Evolutionary conservation across 2,329 filamentous ascomycete genomes (phyloP), one percentile per base, ranked within the genome.

Genomic region (Sarocladium strictum): DNA sequence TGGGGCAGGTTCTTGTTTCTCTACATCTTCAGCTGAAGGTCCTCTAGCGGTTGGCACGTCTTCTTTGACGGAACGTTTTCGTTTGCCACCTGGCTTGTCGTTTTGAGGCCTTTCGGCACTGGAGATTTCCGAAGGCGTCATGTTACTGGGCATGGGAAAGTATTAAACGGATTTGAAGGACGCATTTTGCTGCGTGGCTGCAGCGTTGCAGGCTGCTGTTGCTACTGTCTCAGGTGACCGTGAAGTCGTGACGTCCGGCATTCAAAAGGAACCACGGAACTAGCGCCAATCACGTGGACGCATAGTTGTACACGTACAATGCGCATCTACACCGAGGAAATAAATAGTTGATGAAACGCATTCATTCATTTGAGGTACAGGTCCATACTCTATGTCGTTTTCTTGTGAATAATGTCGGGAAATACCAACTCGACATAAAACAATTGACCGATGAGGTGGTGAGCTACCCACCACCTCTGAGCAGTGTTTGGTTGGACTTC

Each of bases 221-320:
- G 11, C 12, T n/a, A 17, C 12, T 38, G 50, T 40, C 26, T 43
- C 14, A 19, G 24, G 23, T 47, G 49, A 51, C 27, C 47, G 47
- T 51, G 47, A 51, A 51, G 47, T 51, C 47, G 47, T 51, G 47
- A 51, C 47, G 47, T 51, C 27, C n/a, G 47, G 26, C 5, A 51
- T 23, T 33, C n/a, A 10, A 12, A 33, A 23, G 17, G 47, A 12
- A 51, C 64, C 69, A 58, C 69, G 67, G 63, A 65, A 70, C 55
- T 64, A 61, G 65, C 68, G 63, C 69, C 67, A 62, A 62, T 72
- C 69, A 72, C 69, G 69, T 72, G 69, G n/a, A n/a, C n/a, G n/a
- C n/a, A n/a, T n/a, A n/a, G n/a, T n/a, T n/a, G n/a, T n/a, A n/a
- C n/a, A n/a, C n/a, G n/a, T n/a, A n/a, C n/a, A n/a, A n/a, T n/a